Evolutionary conservation across 495 filamentous ascomycete genomes (phyloP).

Genomic region (Talaromyces ruber): DNA sequence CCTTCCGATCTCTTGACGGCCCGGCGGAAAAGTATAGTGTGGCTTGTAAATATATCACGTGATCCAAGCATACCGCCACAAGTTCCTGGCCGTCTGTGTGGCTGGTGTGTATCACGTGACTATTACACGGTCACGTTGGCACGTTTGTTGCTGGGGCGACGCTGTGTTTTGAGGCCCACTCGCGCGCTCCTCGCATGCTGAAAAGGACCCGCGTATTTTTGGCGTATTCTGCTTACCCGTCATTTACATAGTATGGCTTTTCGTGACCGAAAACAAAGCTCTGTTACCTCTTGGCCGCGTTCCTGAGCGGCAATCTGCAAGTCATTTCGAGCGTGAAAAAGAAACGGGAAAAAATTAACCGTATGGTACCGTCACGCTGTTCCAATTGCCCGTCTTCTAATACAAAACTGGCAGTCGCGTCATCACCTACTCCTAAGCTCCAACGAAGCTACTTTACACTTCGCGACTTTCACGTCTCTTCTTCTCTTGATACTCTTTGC

Average conservation of each 20-base stretch:
- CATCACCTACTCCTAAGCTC: not conserved
- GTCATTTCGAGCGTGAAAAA: not conserved
- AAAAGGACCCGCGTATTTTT: not conserved
- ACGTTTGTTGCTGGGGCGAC: conserved; percentile 12
- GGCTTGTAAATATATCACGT: not conserved
- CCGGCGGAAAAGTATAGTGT: not conserved
- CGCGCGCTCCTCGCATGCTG: conserved; percentile 6
- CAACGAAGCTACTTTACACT: not conserved
- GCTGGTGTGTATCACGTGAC: conserved; percentile 6
- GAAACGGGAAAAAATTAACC: not conserved
- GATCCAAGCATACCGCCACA: not conserved
- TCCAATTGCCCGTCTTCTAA: not conserved
- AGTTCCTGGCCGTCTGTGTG: not conserved
- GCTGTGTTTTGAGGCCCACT: conserved; percentile 13
- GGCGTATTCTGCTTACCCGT: not conserved
- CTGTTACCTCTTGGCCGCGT: not conserved
- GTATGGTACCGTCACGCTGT: not conserved
- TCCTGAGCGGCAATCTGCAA: not conserved
- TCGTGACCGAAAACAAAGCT: not conserved
- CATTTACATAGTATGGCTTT: not conserved
- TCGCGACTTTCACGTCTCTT: not conserved
- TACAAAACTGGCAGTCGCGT: not conserved
- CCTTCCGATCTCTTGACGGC: not conserved
- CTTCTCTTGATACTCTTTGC: not conserved
- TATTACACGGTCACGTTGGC: conserved; percentile 7